phyloP scores from a whole-genome alignment of 176 grass and related monocot genomes.

The Avena eriantha region DNA sequence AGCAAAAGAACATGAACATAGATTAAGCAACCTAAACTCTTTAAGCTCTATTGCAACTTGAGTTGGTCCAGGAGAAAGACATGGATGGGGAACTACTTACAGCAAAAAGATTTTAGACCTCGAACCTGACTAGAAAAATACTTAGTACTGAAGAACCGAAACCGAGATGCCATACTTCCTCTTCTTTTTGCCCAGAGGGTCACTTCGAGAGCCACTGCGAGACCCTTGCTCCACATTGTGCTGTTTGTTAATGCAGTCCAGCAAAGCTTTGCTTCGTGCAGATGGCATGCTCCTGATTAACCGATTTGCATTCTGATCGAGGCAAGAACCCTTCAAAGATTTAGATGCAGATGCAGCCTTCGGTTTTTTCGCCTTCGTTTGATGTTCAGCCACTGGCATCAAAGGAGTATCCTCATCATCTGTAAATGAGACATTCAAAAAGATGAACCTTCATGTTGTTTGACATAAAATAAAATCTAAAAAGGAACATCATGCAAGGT shows the following conservation, averaged over 20 bases:
- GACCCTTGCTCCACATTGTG: conserved; percentile 28
- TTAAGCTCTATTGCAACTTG: conserved; percentile 1
- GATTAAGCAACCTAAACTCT: conserved; percentile 13
- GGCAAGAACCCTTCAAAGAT: conserved; percentile 25
- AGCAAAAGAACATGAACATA: not conserved
- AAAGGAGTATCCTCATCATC: conserved; percentile 59
- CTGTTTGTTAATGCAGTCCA: conserved; percentile 47
- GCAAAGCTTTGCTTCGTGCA: conserved; percentile 49
- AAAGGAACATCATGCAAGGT: not conserved
- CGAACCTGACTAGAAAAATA: conserved; percentile 23
- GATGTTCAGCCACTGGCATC: conserved; percentile 35
- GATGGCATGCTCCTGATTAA: conserved; percentile 58
- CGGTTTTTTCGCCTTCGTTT: conserved; percentile 37
- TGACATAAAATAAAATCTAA: not conserved
- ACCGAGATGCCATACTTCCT: conserved; percentile 37
- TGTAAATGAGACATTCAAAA: conserved; percentile 44
- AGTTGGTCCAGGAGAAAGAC: not conserved
- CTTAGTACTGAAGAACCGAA: conserved; percentile 43
- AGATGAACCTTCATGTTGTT: conserved; percentile 6
- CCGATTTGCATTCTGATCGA: conserved; percentile 57
- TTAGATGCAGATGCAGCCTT: conserved; percentile 51
- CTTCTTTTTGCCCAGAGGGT: conserved; percentile 52
- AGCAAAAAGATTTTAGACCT: conserved; percentile 19
- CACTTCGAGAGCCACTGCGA: conserved; percentile 36
- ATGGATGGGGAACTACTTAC: conserved; percentile 34